Evolutionary conservation across 345 rosid genomes (phyloP), one percentile per base, ranked within the genome.

Genomic region (Brassica cretica): DNA sequence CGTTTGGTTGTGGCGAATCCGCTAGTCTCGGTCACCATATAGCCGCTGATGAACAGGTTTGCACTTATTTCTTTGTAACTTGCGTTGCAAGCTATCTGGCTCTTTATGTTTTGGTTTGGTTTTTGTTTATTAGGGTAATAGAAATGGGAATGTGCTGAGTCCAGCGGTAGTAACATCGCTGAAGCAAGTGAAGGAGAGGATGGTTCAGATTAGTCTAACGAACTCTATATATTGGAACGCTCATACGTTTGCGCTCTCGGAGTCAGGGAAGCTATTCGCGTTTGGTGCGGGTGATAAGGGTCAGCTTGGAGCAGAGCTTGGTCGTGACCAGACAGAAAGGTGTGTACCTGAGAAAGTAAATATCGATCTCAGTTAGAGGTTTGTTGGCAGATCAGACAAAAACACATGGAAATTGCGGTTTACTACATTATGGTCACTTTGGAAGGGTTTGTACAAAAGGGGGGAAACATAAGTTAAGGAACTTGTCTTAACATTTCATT

Each of bases 231-330:
- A 90, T 79, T 93, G 96, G 98, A 95, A 89, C 30, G 99, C 98
- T 3, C 99, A 95, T 84, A 95, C 98, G 0, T 87, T 95, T 77
- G 98, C 98, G 4, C 93, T 95, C 51, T 83, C 96, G 0, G 97
- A 95, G 80, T 84, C 94, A 0, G 99, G 98, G 70, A 93, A 91
- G 84, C 89, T 95, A 0, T 95, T 82, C 3, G 97, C 98, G 0
- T 93, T 95, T 59, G 99, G 99, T 1, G 97, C 98, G 1, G 99
- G 99, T 0, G 99, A 95, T 85, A 93, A 93, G 29, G 99, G 99
- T 72, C 99, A 95, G 87, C 94, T 95, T n/a, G 99, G 99, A 35
- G 64, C 84, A 66, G 89, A 89, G 76, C 93, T 90, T 27, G 84
- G 83, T 6, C 84, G 81, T 65, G 85, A 86, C 91, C 93, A 88